Percentiles rank a stretch among this genome's conserved stretches.
phyloP scores from a whole-genome alignment of 2,329 filamentous ascomycete genomes.

The Ambrosiella beaveri region DNA sequence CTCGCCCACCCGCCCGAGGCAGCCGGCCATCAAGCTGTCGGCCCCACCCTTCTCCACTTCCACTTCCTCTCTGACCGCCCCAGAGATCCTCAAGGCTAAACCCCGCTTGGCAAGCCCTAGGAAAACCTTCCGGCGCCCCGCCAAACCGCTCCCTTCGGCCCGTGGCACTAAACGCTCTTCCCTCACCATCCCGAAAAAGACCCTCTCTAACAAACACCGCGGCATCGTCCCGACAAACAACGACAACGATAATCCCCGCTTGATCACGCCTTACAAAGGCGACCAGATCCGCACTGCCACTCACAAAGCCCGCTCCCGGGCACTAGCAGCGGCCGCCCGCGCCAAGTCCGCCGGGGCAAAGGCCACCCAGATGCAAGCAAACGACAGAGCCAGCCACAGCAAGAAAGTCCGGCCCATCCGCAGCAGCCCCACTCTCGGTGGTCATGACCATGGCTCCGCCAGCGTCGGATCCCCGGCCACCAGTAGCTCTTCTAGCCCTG shows the following conservation, averaged over 20 bases:
- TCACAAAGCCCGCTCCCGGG: neutral
- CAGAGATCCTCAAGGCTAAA: neutral
- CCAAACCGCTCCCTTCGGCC: neutral
- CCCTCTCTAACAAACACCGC: neutral
- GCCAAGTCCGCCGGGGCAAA: neutral
- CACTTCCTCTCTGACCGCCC: neutral
- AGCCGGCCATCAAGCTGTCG: neutral
- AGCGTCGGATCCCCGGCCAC: slow-evolving; percentile 10
- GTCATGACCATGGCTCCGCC: slow-evolving; percentile 7
- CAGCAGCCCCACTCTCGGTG: slow-evolving; percentile 10
- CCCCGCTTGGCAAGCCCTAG: neutral
- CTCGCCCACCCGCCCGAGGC: slow-evolving; percentile 4
- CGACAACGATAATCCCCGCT: slow-evolving; percentile 6
- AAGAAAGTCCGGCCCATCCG: slow-evolving; percentile 4
- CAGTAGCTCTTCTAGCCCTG: slow-evolving; percentile 6
- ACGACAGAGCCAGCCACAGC: neutral
- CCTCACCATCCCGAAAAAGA: neutral
- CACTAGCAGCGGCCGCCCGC: neutral
- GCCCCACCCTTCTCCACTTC: slow-evolving; percentile 1
- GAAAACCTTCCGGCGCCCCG: neutral
- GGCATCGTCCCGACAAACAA: slow-evolving; percentile 1
- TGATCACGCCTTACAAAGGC: slow-evolving; percentile 8
- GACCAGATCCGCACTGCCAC: slow-evolving; percentile 5
- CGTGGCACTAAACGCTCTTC: neutral
- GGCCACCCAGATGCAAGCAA: too few species aligned